These are phyloP conservation scores for Tulasnella sp. DNA, from an alignment of 768 basidiomycete species.

Conservation along the genomic window DNA sequence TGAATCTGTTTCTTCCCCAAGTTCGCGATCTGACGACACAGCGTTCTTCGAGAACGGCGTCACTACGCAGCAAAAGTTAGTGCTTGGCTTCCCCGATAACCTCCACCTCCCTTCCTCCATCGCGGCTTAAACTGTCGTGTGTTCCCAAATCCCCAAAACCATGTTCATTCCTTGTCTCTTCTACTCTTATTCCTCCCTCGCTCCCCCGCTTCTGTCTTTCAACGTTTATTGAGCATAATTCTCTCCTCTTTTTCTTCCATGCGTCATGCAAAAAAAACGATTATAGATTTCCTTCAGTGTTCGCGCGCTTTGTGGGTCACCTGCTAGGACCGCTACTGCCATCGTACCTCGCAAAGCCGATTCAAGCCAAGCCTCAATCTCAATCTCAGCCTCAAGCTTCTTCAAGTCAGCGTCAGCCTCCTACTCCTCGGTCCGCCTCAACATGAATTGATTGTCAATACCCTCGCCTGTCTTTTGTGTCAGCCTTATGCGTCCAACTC, in stretches of 20 bases:
- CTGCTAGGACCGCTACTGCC: constrained; percentile 9
- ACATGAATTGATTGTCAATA: constrained; percentile 16
- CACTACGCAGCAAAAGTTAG: constrained; percentile 12
- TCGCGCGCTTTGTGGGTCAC: constrained; percentile 21
- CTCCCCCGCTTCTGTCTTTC: not conserved
- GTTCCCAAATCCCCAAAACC: not conserved
- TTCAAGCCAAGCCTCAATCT: not conserved
- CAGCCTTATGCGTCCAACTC: constrained; percentile 2
- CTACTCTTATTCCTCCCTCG: constrained; percentile 17
- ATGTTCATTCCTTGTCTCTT: not conserved
- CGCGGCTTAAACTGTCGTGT: not conserved
- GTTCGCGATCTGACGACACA: constrained; percentile 16
- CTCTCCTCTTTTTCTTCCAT: not conserved
- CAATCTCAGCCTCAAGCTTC: constrained; percentile 7
- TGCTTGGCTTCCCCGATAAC: constrained; percentile 17
- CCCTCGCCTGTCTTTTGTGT: constrained; percentile 1
- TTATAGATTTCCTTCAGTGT: constrained; percentile 22
- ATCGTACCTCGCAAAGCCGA: constrained; percentile 7
- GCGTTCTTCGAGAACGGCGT: constrained; percentile 17
- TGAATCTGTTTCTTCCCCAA: constrained; percentile 7
- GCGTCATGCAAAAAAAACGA: constrained; percentile 21
- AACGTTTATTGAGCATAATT: constrained; percentile 20
- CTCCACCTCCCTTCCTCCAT: constrained; percentile 13
- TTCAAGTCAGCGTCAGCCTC: not conserved
- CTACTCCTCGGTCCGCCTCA: not conserved